phyloP scores from a whole-genome alignment of 2,329 filamentous ascomycete genomes.

The Calonectria pseudoreteaudii region DNA sequence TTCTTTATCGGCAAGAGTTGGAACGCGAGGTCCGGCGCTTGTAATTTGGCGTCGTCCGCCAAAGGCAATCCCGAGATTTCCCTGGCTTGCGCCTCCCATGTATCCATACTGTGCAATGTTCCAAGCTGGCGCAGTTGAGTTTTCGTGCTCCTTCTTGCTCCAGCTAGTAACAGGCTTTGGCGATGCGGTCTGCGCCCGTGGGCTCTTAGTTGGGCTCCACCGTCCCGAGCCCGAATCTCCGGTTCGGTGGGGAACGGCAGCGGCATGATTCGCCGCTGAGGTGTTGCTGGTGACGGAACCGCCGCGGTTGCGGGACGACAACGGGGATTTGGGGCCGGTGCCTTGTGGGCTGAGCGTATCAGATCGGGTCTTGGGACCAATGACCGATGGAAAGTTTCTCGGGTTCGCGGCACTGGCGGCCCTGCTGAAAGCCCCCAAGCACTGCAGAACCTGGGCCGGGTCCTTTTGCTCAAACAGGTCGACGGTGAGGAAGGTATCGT shows the following conservation, averaged over 20 bases:
- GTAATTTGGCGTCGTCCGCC: slow-evolving; percentile 94
- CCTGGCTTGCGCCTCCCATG: slow-evolving; percentile 96
- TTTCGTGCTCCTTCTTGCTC: slow-evolving; percentile 88
- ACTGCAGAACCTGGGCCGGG: slow-evolving; percentile 94
- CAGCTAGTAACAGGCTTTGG: slow-evolving; percentile 80
- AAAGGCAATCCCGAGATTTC: slow-evolving; percentile 93
- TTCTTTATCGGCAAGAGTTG: slow-evolving; percentile 87
- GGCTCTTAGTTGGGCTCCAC: slow-evolving; percentile 73
- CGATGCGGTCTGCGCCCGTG: slow-evolving; percentile 64
- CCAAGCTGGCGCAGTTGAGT: slow-evolving; percentile 88
- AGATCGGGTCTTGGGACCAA: slow-evolving; percentile 77
- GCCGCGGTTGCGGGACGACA: slow-evolving; percentile 58
- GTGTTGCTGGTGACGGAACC: slow-evolving; percentile 68
- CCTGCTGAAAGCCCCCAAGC: slow-evolving; percentile 90
- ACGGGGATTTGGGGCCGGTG: slow-evolving; percentile 67
- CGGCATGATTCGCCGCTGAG: slow-evolving; percentile 61
- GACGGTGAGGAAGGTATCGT: slow-evolving; percentile 97
- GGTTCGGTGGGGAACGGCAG: slow-evolving; percentile 61
- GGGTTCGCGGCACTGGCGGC: slow-evolving; percentile 83
- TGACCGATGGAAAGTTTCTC: slow-evolving; percentile 76
- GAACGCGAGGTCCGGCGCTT: slow-evolving; percentile 81
- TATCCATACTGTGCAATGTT: slow-evolving; percentile 99
- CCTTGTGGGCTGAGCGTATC: slow-evolving; percentile 73
- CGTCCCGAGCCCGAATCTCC: slow-evolving; percentile 67
- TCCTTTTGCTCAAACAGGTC: slow-evolving; percentile 97